Percentiles rank a stretch among this genome's conserved stretches.
Conservation (phyloP, 768 basidiomycete genomes). For the Pisolithus orientalis region DNA sequence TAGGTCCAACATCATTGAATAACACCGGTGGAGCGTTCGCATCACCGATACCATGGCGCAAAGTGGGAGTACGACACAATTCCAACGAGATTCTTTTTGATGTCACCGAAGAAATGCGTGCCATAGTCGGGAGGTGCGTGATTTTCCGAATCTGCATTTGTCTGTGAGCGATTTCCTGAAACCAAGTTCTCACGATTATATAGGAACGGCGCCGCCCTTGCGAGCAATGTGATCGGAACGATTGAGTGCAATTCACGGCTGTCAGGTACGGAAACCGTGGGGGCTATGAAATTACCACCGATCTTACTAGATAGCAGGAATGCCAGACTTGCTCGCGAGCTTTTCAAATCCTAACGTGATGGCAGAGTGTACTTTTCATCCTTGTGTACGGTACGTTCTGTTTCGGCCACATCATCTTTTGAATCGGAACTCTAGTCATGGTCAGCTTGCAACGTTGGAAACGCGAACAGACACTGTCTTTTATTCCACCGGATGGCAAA, state of each 20-base stretch:
- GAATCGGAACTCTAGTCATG: conserved; percentile 2
- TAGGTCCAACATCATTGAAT: conserved; percentile 30
- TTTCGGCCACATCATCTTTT: not conserved
- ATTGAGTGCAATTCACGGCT: conserved; percentile 74
- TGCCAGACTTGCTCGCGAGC: conserved; percentile 77
- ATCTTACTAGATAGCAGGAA: conserved; percentile 42
- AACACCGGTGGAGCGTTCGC: conserved; percentile 55
- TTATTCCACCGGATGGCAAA: conserved; percentile 89
- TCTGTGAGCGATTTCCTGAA: not conserved
- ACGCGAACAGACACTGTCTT: conserved; percentile 72
- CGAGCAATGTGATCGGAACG: conserved; percentile 66
- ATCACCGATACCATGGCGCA: conserved; percentile 92
- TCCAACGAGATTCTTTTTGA: conserved; percentile 95
- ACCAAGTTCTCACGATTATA: not conserved
- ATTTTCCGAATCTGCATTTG: not conserved
- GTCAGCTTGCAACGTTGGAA: conserved; percentile 73
- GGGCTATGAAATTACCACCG: not conserved
- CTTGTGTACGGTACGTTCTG: conserved; percentile 70
- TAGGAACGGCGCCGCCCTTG: conserved; percentile 65
- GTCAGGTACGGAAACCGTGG: conserved; percentile 47
- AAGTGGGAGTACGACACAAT: conserved; percentile 73
- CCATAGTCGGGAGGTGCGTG: conserved; percentile 26
- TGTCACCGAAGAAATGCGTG: conserved; percentile 74
- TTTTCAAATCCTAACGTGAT: conserved; percentile 72
- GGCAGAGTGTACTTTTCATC: conserved; percentile 82